These are phyloP conservation scores for Camelina laxa DNA, from an alignment of 345 rosid genomes.

Conservation along the genomic window DNA sequence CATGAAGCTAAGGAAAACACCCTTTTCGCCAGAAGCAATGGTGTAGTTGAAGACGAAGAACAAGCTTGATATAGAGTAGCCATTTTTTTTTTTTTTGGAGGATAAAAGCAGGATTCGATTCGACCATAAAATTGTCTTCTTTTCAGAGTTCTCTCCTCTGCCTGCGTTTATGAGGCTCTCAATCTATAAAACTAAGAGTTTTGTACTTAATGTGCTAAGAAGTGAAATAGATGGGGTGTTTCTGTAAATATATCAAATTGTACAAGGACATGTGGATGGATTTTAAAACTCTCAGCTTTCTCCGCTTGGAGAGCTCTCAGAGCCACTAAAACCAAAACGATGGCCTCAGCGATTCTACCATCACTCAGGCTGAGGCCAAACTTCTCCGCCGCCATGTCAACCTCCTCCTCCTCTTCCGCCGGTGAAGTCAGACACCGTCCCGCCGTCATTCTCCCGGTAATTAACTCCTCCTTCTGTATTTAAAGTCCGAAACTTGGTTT, in stretches of 20 bases:
- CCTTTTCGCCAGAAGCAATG: conserved; percentile 44
- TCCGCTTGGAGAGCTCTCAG: conserved; percentile 27
- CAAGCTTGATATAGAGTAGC: conserved; percentile 34
- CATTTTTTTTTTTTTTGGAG: conserved; percentile 33
- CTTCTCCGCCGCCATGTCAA: conserved; percentile 38
- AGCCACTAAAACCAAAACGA: conserved; percentile 34
- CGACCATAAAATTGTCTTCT: neutral
- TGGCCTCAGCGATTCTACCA: conserved; percentile 57
- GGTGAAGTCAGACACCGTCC: conserved; percentile 53
- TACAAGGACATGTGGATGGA: conserved; percentile 19
- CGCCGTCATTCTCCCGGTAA: conserved; percentile 88
- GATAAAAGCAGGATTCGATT: conserved; percentile 4
- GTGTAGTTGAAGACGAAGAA: conserved; percentile 39
- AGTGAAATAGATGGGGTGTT: neutral
- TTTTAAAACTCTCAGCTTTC: conserved; percentile 15
- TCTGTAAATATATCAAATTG: conserved; percentile 20
- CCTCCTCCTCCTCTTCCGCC: conserved; percentile 39
- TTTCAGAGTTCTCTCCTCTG: conserved; percentile 12
- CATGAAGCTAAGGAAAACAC: conserved; percentile 32
- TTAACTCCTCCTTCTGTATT: neutral
- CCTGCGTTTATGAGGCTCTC: neutral
- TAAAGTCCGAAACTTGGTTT: conserved; percentile 24
- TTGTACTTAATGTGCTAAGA: conserved; percentile 11
- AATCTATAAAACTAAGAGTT: conserved; percentile 17
- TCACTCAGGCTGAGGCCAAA: conserved; percentile 48